phyloP scores from a whole-genome alignment of 768 basidiomycete species.

The Collybiopsis luxurians region DNA sequence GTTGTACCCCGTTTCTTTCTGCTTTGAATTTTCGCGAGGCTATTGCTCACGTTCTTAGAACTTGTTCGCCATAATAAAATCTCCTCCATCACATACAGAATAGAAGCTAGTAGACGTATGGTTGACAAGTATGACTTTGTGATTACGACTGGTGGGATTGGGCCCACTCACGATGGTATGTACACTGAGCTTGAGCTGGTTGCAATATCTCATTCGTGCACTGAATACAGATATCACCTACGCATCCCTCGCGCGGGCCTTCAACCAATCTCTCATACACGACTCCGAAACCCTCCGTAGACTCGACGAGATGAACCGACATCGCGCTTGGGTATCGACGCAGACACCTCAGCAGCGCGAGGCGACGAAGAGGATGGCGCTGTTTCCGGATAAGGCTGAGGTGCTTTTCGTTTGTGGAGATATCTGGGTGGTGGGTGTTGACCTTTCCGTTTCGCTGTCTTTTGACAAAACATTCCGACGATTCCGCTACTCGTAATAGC shows the following conservation, averaged over 20 bases:
- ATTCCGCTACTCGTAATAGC: constrained; percentile 38
- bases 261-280: constrained; percentile 66
- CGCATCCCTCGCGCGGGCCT: constrained; percentile 81
- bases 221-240: constrained; percentile 78
- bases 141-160: constrained; percentile 88
- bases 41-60: not conserved
- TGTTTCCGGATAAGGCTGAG: constrained; percentile 80
- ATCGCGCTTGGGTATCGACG: constrained; percentile 51
- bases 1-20: constrained; percentile 20
- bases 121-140: constrained; percentile 85
- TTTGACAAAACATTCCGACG: not conserved
- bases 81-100: constrained; percentile 35
- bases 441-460: not conserved
- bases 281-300: constrained; percentile 76
- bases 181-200: constrained; percentile 6
- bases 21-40: too few relatives aligned
- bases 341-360: constrained; percentile 74
- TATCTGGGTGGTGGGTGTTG: constrained; percentile 85
- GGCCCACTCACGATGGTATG: constrained; percentile 86
- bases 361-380: constrained; percentile 85
- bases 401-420: constrained; percentile 76
- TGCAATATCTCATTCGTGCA: not conserved
- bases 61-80: not conserved
- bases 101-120: constrained; percentile 84
- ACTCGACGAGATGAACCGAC: constrained; percentile 60